Base-by-base conservation (phyloP, 1,139 yeast species). In the Barnettozyma hawaiiensis region DNA sequence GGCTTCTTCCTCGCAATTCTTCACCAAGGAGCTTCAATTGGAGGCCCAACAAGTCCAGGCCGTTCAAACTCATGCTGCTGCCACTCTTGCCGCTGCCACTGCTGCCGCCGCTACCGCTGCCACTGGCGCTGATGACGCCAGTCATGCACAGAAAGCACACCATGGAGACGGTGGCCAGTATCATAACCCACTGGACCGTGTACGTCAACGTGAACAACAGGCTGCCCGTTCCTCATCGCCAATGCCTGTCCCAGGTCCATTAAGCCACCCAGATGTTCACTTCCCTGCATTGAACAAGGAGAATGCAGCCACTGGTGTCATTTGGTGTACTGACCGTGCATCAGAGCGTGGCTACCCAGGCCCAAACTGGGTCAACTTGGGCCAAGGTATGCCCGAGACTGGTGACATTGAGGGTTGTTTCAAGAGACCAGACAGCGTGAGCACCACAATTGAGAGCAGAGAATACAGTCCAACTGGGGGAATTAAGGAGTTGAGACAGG, bases 321-420 rank as follows among this genome's bases (percentile, higher is more conserved):
- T 78, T 47, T 79, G 85, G 85, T 78, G 78, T 39, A 79, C 85
- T 1, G 85, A 79, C 57, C 67, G 83, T 52, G 85, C 85, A 24
- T 62, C 67, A 36, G 83, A 75, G 47, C 74, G 77, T 57, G 85
- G 85, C 0, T 79, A 67, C 57, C 78, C 74, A 11, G 27, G 24
- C 11, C 61, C 61, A 31, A 65, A 66, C 26, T 79, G 85, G 85
- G 77, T 81, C 37, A 79, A 79, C 59, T 66, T 79, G 58, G 85
- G 85, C 31, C 85, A 79, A 57, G 85, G 85, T 40, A 81, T 82
- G 43, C 85, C 85, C 2, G 85, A 79, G 56, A 82, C 78, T 42
- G 84, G 84, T 19, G 80, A 76, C 42, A 64, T 79, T 44, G 78
- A 79, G 1, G 84, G 84, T 3, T 77, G 83, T 20, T 76, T 77